Conservation (phyloP, 768 basidiomycete genomes). For the Mycena galopus region DNA sequence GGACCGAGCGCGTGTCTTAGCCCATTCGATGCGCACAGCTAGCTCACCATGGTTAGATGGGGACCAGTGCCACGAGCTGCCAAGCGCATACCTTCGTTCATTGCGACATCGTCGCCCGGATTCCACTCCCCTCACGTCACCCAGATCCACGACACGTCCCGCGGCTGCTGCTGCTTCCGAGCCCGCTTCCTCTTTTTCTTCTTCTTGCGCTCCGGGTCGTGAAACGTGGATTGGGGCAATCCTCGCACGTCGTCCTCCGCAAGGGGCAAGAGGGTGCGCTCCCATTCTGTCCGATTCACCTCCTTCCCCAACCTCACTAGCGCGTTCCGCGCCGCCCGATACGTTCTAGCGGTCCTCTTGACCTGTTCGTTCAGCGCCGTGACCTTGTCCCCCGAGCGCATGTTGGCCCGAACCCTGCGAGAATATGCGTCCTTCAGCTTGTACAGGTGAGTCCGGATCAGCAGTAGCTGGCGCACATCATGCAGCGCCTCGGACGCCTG, state of each 20-base stretch:
- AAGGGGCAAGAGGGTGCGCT: background rate
- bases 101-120: background rate
- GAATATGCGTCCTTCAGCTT: conserved; percentile 21
- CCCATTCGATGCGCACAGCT: conserved; percentile 29
- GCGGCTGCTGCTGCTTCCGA: background rate
- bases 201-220: conserved; percentile 6
- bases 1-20: background rate
- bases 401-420: conserved; percentile 1
- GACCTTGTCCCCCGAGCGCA: conserved; percentile 6
- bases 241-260: conserved; percentile 11
- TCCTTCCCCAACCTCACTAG: background rate
- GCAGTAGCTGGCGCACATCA: conserved; percentile 34
- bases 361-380: background rate
- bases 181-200: background rate
- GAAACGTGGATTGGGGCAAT: background rate
- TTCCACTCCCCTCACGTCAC: background rate
- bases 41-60: background rate
- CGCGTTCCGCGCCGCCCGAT: background rate
- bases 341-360: background rate
- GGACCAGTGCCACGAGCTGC: background rate
- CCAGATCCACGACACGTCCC: conserved; percentile 10
- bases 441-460: conserved; percentile 28
- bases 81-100: conserved; percentile 10
- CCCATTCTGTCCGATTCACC: background rate
- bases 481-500: conserved; percentile 33